Evolutionary conservation across 768 basidiomycete species (phyloP).

Genomic region (Russula dissimulans): DNA sequence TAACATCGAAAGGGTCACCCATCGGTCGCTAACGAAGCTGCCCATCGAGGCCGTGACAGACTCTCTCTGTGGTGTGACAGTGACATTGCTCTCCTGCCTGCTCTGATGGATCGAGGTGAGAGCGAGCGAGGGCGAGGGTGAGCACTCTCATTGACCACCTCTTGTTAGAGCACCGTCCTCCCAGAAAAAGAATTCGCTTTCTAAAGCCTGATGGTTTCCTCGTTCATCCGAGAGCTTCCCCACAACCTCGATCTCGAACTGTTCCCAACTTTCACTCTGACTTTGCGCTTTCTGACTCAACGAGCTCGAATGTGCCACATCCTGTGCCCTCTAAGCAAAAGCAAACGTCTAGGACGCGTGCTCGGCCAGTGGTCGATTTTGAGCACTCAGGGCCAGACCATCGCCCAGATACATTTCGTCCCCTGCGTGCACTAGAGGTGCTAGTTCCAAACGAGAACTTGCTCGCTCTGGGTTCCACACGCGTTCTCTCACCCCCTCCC

Average conservation of each 20-base stretch:
- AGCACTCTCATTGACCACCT: no score
- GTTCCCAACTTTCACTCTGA: slow-evolving; percentile 5
- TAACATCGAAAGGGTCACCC: slow-evolving; percentile 79
- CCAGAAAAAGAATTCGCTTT: not conserved
- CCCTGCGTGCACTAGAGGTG: not conserved
- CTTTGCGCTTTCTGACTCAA: not conserved
- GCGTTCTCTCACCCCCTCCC: not conserved
- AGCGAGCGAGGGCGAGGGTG: not conserved
- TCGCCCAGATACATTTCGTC: not conserved
- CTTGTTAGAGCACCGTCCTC: not conserved
- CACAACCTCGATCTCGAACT: not conserved
- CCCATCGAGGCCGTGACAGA: no score
- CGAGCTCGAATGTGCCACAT: not conserved
- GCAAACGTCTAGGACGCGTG: not conserved
- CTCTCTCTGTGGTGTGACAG: no score
- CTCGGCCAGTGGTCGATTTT: not conserved
- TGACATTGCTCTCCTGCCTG: no score
- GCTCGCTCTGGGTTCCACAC: not conserved
- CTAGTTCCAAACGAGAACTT: not conserved
- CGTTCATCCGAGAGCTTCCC: not conserved
- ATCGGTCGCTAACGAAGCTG: slow-evolving; percentile 8
- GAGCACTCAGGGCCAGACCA: not conserved
- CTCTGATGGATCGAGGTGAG: not conserved
- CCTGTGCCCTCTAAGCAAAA: not conserved
- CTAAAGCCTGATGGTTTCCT: not conserved